phyloP scores from a whole-genome alignment of 2,329 filamentous ascomycete genomes.

The Claviceps maximensis region DNA sequence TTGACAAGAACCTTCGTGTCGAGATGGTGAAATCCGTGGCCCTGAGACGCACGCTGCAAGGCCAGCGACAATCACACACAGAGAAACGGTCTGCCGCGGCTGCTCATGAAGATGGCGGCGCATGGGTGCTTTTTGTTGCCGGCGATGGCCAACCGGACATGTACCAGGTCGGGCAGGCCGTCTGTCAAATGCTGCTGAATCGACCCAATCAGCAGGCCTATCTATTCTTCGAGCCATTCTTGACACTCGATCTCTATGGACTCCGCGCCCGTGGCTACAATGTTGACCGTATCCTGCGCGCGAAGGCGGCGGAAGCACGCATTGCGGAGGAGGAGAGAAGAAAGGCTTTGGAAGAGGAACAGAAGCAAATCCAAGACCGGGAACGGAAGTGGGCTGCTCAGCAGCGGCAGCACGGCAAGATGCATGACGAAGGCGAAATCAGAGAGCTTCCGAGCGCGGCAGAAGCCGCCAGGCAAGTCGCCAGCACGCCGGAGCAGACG shows the following conservation, averaged over 20 bases:
- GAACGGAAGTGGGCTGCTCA: constrained; percentile 29
- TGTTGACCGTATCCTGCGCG: constrained; percentile 81
- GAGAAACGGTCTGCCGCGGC: constrained; percentile 66
- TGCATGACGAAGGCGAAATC: constrained; percentile 1
- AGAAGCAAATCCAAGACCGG: constrained; percentile 47
- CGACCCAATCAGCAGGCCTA: constrained; percentile 81
- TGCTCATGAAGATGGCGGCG: constrained; percentile 34
- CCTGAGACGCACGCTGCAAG: constrained; percentile 62
- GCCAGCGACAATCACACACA: constrained; percentile 53
- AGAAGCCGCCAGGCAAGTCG: constrained; percentile 25
- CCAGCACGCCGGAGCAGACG: constrained; percentile 28
- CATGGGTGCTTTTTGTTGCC: constrained; percentile 64
- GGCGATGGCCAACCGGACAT: constrained; percentile 58
- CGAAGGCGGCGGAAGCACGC: constrained; percentile 75
- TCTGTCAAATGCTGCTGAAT: constrained; percentile 68
- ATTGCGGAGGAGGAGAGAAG: constrained; percentile 74
- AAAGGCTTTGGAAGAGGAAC: constrained; percentile 60
- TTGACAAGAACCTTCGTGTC: constrained; percentile 73
- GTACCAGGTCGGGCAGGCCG: constrained; percentile 81
- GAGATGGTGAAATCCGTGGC: constrained; percentile 66
- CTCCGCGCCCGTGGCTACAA: constrained; percentile 86
- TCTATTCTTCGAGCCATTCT: constrained; percentile 79
- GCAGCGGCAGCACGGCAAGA: constrained; percentile 19
- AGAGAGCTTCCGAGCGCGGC: constrained; percentile 12
- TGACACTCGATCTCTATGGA: constrained; percentile 72